Evolutionary conservation across 805 yeast genomes (phyloP).

Genomic region (Teunomyces gatunensis): DNA sequence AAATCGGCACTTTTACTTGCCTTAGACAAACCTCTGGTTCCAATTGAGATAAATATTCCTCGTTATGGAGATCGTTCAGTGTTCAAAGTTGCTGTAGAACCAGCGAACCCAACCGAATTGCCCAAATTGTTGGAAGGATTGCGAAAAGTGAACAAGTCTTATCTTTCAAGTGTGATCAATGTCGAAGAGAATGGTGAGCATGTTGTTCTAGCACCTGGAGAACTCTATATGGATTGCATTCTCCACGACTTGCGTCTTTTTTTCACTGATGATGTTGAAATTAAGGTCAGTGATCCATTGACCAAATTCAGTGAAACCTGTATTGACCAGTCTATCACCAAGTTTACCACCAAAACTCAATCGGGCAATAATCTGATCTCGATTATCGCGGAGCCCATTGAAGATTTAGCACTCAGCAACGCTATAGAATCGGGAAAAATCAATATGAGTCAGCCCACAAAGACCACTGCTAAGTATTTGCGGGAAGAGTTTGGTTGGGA

Average conservation of each 20-base stretch:
- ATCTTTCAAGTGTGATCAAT: slow-evolving; percentile 62
- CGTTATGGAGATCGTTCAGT: slow-evolving; percentile 51
- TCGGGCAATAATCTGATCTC: slow-evolving; percentile 59
- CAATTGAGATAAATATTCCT: slow-evolving; percentile 25
- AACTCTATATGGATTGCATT: slow-evolving; percentile 78
- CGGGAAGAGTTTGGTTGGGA: slow-evolving; percentile 73
- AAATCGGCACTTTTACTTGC: slow-evolving; percentile 61
- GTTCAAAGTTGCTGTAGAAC: slow-evolving; percentile 81
- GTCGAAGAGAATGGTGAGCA: slow-evolving; percentile 91
- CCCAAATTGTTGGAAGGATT: slow-evolving; percentile 73
- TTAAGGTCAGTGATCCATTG: slow-evolving; percentile 83
- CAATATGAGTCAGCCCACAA: slow-evolving; percentile 31
- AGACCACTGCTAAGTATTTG: slow-evolving; percentile 52
- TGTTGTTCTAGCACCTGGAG: slow-evolving; percentile 79
- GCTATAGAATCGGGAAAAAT: slow-evolving; percentile 56
- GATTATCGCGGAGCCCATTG: slow-evolving; percentile 73
- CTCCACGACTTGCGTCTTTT: slow-evolving; percentile 70
- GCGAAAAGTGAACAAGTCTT: slow-evolving; percentile 57
- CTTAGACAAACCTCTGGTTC: slow-evolving; percentile 10
- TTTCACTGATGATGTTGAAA: slow-evolving; percentile 58
- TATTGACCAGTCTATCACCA: slow-evolving; percentile 59
- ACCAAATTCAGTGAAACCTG: slow-evolving; percentile 79
- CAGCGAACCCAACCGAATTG: slow-evolving; percentile 72
- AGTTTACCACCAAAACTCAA: slow-evolving; percentile 59
- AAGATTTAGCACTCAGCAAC: slow-evolving; percentile 42